phyloP scores from a whole-genome alignment of 352 stramenopile species.

The Pythium oligandrum region DNA sequence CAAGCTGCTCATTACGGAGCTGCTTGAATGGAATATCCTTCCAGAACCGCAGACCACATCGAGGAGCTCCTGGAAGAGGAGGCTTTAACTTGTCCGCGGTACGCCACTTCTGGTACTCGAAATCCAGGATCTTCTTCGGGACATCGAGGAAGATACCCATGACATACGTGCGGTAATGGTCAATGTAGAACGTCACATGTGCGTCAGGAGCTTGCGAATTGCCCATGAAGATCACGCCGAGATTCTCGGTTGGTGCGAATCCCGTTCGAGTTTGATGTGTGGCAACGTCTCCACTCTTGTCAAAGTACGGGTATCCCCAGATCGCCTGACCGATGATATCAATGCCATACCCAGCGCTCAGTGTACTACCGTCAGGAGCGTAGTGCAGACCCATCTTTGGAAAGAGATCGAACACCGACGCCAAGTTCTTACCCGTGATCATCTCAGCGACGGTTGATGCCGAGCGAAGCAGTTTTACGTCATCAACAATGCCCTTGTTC shows the following conservation, averaged over 20 bases:
- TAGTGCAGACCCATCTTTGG: slow-evolving; percentile 39
- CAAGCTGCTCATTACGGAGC: slow-evolving; percentile 19
- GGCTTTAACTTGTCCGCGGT: slow-evolving; percentile 27
- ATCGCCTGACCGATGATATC: slow-evolving; percentile 48
- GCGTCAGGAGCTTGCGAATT: slow-evolving; percentile 41
- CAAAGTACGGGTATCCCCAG: slow-evolving; percentile 60
- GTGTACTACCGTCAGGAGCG: slow-evolving; percentile 36
- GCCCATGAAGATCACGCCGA: slow-evolving; percentile 54
- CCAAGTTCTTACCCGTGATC: slow-evolving; percentile 46
- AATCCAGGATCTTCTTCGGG: slow-evolving; percentile 44
- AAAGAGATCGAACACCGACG: slow-evolving; percentile 31
- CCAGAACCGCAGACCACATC: slow-evolving; percentile 41
- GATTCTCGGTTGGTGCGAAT: slow-evolving; percentile 33
- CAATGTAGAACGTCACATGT: slow-evolving; percentile 36
- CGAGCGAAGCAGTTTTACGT: slow-evolving; percentile 38
- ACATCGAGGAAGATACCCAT: slow-evolving; percentile 65
- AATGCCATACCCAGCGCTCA: slow-evolving; percentile 60
- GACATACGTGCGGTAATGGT: slow-evolving; percentile 64
- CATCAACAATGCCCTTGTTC: slow-evolving; percentile 57
- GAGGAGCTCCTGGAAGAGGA: slow-evolving; percentile 24
- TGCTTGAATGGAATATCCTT: slow-evolving; percentile 24
- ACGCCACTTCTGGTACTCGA: slow-evolving; percentile 31
- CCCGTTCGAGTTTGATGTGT: slow-evolving; percentile 55
- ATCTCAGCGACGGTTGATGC: slow-evolving; percentile 42
- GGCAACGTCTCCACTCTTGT: slow-evolving; percentile 60